These are phyloP conservation scores for Vigna nakashimae DNA, from an alignment of 306 rosid species.

Conservation along the genomic window DNA sequence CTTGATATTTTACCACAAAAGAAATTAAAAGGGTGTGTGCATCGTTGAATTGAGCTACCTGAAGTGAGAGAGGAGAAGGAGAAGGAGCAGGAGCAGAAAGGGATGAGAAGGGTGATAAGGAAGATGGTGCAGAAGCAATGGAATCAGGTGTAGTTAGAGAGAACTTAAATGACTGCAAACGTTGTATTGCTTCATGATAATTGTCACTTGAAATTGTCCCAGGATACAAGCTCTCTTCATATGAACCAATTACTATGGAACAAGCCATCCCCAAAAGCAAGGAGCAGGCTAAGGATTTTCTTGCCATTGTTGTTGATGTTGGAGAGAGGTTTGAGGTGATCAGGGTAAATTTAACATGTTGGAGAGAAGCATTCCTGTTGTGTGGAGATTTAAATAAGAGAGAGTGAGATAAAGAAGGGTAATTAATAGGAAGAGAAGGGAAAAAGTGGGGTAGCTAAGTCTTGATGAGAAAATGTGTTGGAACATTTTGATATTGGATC, in stretches of 20 bases:
- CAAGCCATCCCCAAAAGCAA: slow-evolving; percentile 41
- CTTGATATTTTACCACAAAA: slow-evolving; percentile 26
- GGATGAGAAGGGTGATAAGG: slow-evolving; percentile 38
- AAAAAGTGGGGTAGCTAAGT: slow-evolving; percentile 62
- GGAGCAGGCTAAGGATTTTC: slow-evolving; percentile 33
- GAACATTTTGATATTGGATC: slow-evolving; percentile 53
- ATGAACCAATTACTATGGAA: slow-evolving; percentile 40
- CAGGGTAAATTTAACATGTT: slow-evolving; percentile 37
- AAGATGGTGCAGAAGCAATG: slow-evolving; percentile 48
- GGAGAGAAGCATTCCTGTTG: slow-evolving; percentile 41
- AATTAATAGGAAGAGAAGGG: slow-evolving; percentile 44
- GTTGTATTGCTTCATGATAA: slow-evolving; percentile 42
- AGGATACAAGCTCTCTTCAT: slow-evolving; percentile 39
- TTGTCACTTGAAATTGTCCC: slow-evolving; percentile 32
- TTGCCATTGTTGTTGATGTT: slow-evolving; percentile 43
- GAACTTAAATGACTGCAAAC: slow-evolving; percentile 53
- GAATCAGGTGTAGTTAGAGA: slow-evolving; percentile 54
- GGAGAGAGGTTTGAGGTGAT: slow-evolving; percentile 34
- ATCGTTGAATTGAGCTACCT: slow-evolving; percentile 47
- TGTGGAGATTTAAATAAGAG: slow-evolving; percentile 39
- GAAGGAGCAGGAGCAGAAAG: slow-evolving; percentile 30
- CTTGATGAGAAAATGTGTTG: slow-evolving; percentile 47
- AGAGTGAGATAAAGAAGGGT: slow-evolving; percentile 34
- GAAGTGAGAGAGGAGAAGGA: slow-evolving; percentile 34
- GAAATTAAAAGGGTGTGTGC: neutral